Percentiles rank a stretch among this genome's conserved stretches.
Conservation (phyloP, 2,329 filamentous ascomycete species). For the Saccharata proteae region DNA sequence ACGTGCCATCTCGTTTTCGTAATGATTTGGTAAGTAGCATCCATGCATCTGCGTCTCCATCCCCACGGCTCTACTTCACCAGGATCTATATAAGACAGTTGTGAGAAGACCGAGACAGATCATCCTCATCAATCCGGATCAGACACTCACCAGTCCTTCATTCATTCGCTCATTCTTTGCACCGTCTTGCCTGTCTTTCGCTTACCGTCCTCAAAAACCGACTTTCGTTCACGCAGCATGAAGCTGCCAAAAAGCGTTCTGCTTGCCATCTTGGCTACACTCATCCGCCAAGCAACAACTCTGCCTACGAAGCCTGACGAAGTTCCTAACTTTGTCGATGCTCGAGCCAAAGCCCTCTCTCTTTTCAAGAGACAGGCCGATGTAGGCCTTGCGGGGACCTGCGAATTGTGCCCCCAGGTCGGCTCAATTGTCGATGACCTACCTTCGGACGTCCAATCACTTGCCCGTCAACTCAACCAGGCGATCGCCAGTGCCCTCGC, state of each 20-base stretch:
- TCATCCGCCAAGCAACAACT: constrained; percentile 7
- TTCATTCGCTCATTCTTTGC: too few relatives aligned
- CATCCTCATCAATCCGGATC: too few relatives aligned
- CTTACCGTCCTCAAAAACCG: too few relatives aligned
- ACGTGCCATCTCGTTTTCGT: too few relatives aligned
- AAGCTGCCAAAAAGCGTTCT: constrained; percentile 6
- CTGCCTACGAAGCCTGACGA: constrained; percentile 5
- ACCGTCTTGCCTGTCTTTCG: too few relatives aligned
- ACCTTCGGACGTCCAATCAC: neutral
- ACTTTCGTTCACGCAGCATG: constrained; percentile 2
- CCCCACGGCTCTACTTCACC: too few relatives aligned
- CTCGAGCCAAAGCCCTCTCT: constrained; percentile 1
- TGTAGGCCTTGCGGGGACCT: neutral
- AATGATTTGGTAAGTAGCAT: too few relatives aligned
- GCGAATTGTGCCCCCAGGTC: constrained; percentile 2
- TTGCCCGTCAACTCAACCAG: constrained; percentile 3
- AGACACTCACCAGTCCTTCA: too few relatives aligned
- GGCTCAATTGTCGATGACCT: constrained; percentile 1
- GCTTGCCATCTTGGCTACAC: constrained; percentile 6
- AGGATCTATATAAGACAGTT: too few relatives aligned
- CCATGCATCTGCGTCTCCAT: too few relatives aligned
- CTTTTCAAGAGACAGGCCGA: neutral
- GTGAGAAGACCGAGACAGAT: too few relatives aligned
- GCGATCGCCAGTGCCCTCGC: constrained; percentile 3
- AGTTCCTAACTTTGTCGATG: constrained; percentile 1